Percentiles rank a stretch among this genome's conserved stretches.
phyloP scores from a whole-genome alignment of 441 rosid genomes.

The Erysimum pusillum region DNA sequence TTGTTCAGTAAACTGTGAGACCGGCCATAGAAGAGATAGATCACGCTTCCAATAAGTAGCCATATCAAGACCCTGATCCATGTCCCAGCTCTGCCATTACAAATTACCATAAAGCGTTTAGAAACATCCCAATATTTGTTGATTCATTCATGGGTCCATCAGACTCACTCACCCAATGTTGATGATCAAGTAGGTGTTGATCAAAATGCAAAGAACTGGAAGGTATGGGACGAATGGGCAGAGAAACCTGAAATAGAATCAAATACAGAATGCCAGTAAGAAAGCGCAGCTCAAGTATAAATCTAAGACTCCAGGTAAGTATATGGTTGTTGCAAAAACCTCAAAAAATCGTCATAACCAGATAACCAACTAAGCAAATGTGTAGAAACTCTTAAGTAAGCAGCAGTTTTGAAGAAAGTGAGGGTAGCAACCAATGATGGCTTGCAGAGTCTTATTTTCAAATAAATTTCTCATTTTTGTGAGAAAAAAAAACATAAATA shows the following conservation, averaged over 20 bases:
- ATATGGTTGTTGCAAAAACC: constrained; percentile 3
- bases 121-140: constrained; percentile 14
- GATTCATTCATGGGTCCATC: constrained; percentile 1
- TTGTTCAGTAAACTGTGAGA: constrained; percentile 63
- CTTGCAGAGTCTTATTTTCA: not conserved
- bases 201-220: constrained; percentile 71
- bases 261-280: not conserved
- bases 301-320: not conserved
- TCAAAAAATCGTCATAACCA: not conserved
- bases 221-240: constrained; percentile 78
- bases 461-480: constrained; percentile 20
- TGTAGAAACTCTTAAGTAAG: constrained; percentile 8
- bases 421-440: not conserved
- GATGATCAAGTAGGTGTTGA: constrained; percentile 72
- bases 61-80: constrained; percentile 79
- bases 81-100: constrained; percentile 61
- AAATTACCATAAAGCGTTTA: constrained; percentile 26
- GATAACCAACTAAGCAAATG: constrained; percentile 10
- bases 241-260: constrained; percentile 59
- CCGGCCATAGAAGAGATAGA: constrained; percentile 68
- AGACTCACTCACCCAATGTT: constrained; percentile 69
- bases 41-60: constrained; percentile 63
- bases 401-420: not conserved
- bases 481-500: constrained; percentile 9
- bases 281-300: not conserved